Evolutionary conservation across 352 stramenopile genomes (phyloP).

Genomic region (Phytophthora colocasiae): DNA sequence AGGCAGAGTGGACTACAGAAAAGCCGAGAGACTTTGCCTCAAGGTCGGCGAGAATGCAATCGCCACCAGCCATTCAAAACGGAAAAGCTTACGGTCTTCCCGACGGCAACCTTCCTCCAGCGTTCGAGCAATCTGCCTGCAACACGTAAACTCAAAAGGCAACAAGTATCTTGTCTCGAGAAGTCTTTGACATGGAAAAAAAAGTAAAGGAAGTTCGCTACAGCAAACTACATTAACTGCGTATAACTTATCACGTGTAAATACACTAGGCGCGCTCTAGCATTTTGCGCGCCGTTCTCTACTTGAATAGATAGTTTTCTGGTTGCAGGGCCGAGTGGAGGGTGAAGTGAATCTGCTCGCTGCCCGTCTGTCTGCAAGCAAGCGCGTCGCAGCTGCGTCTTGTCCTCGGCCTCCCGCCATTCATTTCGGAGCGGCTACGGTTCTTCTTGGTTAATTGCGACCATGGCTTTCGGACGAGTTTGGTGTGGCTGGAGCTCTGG

Average conservation of each 20-base stretch:
- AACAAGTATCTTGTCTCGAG: too few relatives aligned
- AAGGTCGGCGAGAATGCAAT: conserved; percentile 32
- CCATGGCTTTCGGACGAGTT: conserved; percentile 7
- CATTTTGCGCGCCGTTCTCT: conserved; percentile 25
- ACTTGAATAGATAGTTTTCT: conserved; percentile 9
- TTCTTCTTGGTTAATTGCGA: conserved; percentile 5
- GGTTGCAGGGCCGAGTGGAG: conserved; percentile 14
- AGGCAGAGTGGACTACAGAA: conserved; percentile 37
- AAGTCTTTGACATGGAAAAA: too few relatives aligned
- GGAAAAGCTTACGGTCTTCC: conserved; percentile 1
- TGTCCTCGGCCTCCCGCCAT: conserved; percentile 23
- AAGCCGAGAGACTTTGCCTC: conserved; percentile 21
- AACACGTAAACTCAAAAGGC: neutral
- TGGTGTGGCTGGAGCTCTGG: neutral
- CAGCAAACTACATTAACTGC: conserved; percentile 36
- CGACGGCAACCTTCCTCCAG: conserved; percentile 4
- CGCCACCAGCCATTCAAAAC: conserved; percentile 7
- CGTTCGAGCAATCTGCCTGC: conserved; percentile 20
- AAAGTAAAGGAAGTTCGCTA: neutral
- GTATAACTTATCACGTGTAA: conserved; percentile 53
- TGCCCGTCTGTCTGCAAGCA: conserved; percentile 29
- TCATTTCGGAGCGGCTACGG: conserved; percentile 12
- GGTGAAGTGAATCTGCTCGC: conserved; percentile 14
- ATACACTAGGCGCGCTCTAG: conserved; percentile 35
- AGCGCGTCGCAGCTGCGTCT: conserved; percentile 31